phyloP scores from a whole-genome alignment of 495 filamentous ascomycete species.

The Lasiosphaeriaceae sp. region DNA sequence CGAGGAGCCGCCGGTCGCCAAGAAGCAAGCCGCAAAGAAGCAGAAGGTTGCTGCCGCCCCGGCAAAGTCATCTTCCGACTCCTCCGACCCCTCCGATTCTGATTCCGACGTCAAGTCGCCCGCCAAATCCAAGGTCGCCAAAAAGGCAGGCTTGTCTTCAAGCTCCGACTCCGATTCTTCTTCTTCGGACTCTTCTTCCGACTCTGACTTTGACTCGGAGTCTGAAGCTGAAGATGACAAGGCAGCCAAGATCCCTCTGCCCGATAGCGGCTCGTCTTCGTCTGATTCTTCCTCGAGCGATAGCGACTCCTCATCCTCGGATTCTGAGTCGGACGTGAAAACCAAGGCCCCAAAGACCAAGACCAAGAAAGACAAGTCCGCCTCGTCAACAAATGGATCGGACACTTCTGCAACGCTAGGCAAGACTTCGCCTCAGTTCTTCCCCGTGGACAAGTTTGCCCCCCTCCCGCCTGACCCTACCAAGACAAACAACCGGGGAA shows the following conservation, averaged over 20 bases:
- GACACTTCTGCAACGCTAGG: slow-evolving; percentile 41
- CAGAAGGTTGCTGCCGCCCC: slow-evolving; percentile 22
- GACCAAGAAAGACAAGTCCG: slow-evolving; percentile 21
- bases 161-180: slow-evolving; percentile 25
- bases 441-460: slow-evolving; percentile 29
- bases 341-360: slow-evolving; percentile 17
- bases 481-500: slow-evolving; percentile 45
- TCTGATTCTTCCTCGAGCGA: slow-evolving; percentile 30
- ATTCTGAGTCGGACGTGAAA: slow-evolving; percentile 32
- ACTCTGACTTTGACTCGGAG: slow-evolving; percentile 31
- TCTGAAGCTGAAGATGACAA: slow-evolving; percentile 39
- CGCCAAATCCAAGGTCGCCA: slow-evolving; percentile 36
- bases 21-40: slow-evolving; percentile 28
- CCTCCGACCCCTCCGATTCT: slow-evolving; percentile 28
- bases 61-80: slow-evolving; percentile 29
- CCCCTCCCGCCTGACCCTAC: slow-evolving; percentile 50
- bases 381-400: slow-evolving; percentile 20
- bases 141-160: slow-evolving; percentile 30
- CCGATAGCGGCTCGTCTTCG: slow-evolving; percentile 33
- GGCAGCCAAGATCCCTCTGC: slow-evolving; percentile 52
- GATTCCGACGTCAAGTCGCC: slow-evolving; percentile 33
- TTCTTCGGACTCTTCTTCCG: slow-evolving; percentile 16
- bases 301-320: slow-evolving; percentile 31
- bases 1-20: slow-evolving; percentile 28
- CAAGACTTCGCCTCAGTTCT: slow-evolving; percentile 38